Percentiles rank a stretch among this genome's conserved stretches.
Conservation (phyloP, 1,139 yeast genomes). For the Yamadazyma dushanensis region DNA sequence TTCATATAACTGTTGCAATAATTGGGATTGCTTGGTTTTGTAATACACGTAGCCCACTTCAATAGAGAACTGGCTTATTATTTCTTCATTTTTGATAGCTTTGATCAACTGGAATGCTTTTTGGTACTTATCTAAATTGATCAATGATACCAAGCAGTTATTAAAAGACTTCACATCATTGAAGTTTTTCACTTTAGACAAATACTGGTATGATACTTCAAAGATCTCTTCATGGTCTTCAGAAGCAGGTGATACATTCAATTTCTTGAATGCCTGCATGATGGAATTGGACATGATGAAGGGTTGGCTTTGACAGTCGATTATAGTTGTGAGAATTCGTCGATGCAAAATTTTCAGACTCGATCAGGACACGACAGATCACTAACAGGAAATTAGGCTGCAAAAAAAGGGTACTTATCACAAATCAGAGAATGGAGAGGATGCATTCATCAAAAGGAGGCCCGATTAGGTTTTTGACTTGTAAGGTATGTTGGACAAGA, state of each 20-base stretch:
- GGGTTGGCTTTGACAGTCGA: not conserved
- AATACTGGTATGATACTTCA: conserved; percentile 44
- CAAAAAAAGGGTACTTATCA: conserved; percentile 1
- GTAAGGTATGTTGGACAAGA: no score
- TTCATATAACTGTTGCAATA: conserved; percentile 42
- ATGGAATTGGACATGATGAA: conserved; percentile 39
- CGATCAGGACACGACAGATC: not conserved
- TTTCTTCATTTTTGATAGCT: conserved; percentile 34
- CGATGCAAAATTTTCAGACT: conserved; percentile 6
- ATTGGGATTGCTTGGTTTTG: conserved; percentile 52
- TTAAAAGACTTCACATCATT: conserved; percentile 55
- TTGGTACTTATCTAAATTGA: conserved; percentile 68
- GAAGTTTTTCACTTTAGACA: conserved; percentile 40
- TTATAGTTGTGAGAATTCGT: conserved; percentile 1
- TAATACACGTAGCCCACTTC: conserved; percentile 74
- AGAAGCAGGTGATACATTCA: conserved; percentile 30
- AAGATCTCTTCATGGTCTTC: conserved; percentile 42
- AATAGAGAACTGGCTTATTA: conserved; percentile 38
- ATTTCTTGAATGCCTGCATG: conserved; percentile 43
- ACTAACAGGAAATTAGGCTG: not conserved
- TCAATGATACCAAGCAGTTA: conserved; percentile 66
- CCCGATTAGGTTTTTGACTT: no score
- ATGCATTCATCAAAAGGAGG: no score
- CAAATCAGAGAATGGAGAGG: no score
- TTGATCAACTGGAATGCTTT: conserved; percentile 52